phyloP scores from a whole-genome alignment of 2,329 filamentous ascomycete genomes.

The Neofusicoccum sp. region DNA sequence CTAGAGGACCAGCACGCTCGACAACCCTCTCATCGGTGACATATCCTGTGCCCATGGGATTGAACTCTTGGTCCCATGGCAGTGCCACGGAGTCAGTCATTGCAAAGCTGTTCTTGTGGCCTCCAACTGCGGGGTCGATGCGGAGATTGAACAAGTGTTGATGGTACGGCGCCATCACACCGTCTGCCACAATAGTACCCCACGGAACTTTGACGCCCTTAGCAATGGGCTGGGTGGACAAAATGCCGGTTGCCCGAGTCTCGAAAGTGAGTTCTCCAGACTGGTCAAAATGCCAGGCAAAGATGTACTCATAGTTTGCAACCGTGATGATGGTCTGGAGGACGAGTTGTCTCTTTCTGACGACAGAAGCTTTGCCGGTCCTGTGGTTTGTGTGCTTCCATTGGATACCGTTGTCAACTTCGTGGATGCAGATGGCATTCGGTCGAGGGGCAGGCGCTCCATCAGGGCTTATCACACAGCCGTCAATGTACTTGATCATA shows the following conservation, averaged over 20 bases:
- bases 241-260: constrained; percentile 44
- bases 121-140: constrained; percentile 44
- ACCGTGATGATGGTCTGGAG: constrained; percentile 44
- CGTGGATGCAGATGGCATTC: constrained; percentile 46
- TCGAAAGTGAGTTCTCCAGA: constrained; percentile 43
- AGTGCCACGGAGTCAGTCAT: constrained; percentile 28
- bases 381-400: constrained; percentile 44
- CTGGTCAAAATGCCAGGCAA: constrained; percentile 43
- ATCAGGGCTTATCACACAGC: constrained; percentile 34
- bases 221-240: constrained; percentile 41
- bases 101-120: constrained; percentile 33
- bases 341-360: constrained; percentile 34
- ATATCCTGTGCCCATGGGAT: constrained; percentile 11
- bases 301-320: constrained; percentile 47
- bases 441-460: constrained; percentile 39
- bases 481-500: constrained; percentile 45
- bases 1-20: constrained; percentile 22
- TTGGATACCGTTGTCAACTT: constrained; percentile 39
- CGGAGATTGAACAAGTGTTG: constrained; percentile 46
- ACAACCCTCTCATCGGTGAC: constrained; percentile 10
- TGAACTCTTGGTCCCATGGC: constrained; percentile 17
- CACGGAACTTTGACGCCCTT: constrained; percentile 34
- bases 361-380: constrained; percentile 35
- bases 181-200: constrained; percentile 42
- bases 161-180: constrained; percentile 45